Conservation (phyloP, 2,329 filamentous ascomycete genomes). For the Epichloe bromicola region DNA sequence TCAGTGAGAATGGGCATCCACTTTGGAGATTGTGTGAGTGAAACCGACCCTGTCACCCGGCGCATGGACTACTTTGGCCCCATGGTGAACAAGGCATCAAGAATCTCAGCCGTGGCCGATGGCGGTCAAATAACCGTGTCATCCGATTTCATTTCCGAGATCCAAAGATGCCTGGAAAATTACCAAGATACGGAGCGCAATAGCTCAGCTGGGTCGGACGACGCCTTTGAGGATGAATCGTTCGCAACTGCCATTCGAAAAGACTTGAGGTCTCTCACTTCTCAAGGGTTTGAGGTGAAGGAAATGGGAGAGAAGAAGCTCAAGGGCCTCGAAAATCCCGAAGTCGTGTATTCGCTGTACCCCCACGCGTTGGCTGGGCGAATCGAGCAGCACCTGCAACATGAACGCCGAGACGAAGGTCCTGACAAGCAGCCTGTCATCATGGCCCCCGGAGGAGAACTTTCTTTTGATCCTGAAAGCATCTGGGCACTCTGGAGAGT, state of each 20-base stretch:
- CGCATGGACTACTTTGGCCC: conserved; percentile 99
- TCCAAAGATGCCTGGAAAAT: conserved; percentile 77
- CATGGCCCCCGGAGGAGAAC: conserved; percentile 50
- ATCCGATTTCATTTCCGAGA: conserved; percentile 92
- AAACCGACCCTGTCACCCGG: conserved; percentile 88
- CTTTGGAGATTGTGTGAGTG: conserved; percentile 87
- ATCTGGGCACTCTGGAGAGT: conserved; percentile 87
- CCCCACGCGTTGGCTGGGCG: conserved; percentile 77
- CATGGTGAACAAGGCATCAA: conserved; percentile 95
- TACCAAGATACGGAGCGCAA: conserved; percentile 74
- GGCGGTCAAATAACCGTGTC: conserved; percentile 95
- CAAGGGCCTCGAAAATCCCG: conserved; percentile 94
- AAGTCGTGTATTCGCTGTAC: conserved; percentile 91
- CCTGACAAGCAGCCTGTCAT: conserved; percentile 47
- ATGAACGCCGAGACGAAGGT: conserved; percentile 30
- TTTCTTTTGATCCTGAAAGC: conserved; percentile 66
- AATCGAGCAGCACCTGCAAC: conserved; percentile 51
- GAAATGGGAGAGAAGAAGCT: conserved; percentile 90
- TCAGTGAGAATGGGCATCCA: conserved; percentile 97
- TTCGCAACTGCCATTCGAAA: conserved; percentile 68
- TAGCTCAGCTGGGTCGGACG: conserved; percentile 55
- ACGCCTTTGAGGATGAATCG: conserved; percentile 57
- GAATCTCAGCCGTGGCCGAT: conserved; percentile 88
- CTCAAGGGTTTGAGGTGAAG: conserved; percentile 91
- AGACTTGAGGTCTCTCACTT: conserved; percentile 75